A percentile compares a stretch with the other conserved stretches of the same genome.
Conservation (phyloP, 1,284 basidiomycete genomes). For the Sanghuangporus baumii region DNA sequence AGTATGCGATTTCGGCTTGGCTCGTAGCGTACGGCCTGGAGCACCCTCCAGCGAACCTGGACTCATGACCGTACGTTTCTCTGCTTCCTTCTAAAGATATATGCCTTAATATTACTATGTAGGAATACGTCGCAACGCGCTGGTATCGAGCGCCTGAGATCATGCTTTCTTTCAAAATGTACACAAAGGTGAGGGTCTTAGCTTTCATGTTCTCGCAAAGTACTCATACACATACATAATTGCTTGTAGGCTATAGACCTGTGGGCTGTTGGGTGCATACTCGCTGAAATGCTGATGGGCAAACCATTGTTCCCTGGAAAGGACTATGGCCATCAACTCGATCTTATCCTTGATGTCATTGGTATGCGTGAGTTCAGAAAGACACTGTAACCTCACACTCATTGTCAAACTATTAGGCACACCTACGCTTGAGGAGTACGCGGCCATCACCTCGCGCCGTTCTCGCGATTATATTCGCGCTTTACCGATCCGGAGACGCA, state of each 20-base stretch:
- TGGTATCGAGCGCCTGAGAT: constrained; percentile 98
- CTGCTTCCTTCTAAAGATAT: constrained; percentile 1
- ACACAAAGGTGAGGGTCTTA: constrained; percentile 52
- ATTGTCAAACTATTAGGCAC: constrained; percentile 59
- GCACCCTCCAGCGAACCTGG: constrained; percentile 49
- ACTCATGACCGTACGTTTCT: constrained; percentile 51
- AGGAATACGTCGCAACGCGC: constrained; percentile 93
- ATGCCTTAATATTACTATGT: constrained; percentile 48
- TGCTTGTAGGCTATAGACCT: constrained; percentile 90
- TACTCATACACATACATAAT: too few relatives aligned
- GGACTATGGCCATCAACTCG: constrained; percentile 98
- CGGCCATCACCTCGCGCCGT: constrained; percentile 26
- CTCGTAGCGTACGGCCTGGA: constrained; percentile 70
- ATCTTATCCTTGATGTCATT: constrained; percentile 96
- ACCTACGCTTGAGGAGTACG: constrained; percentile 24
- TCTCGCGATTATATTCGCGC: constrained; percentile 98
- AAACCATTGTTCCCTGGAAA: constrained; percentile 98
- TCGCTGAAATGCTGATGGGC: constrained; percentile 95
- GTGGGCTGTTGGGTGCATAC: constrained; percentile 97
- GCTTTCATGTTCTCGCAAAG: too few relatives aligned
- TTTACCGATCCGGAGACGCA: constrained; percentile 95
- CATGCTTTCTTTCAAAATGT: constrained; percentile 96
- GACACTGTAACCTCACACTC: constrained; percentile 51
- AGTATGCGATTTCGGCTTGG: constrained; percentile 98
- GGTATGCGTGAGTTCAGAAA: constrained; percentile 56